Base-by-base conservation (phyloP, 2,329 filamentous ascomycete genomes). In the Xylariaceae sp. region DNA sequence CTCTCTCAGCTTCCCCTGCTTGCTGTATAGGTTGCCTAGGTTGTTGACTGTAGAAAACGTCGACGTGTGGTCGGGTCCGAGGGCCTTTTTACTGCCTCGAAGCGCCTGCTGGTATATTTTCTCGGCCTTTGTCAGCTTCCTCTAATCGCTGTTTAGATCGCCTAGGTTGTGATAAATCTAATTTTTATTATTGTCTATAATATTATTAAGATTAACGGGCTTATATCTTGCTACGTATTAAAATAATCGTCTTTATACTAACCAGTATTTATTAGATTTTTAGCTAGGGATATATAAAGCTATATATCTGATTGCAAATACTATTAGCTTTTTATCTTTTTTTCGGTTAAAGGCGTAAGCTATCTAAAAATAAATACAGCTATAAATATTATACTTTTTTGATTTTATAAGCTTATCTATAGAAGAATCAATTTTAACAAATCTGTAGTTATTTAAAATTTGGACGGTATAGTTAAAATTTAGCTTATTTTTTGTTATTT, bases 151-250 rank as follows among this genome's bases (percentile, higher is more conserved):
- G 38, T 64, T 67, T 44, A 67, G 53, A 17, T 33, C 6, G 6
- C 61, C 61, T 20, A 69, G 47, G 25, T 60, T 59, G 22, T 60
- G 42, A 39, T 62, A 36, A 20, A 39, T 36, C 42, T 39, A 45
- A 22, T 14, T 22, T 2, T 6, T 12, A 2, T 40, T 35, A 3
- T 43, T 3, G 23, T 45, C 11, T 32, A 22, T 29, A 3, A 40
- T 21, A 12, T 2, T 17, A 19, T 40, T n/a, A 3, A 39, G n/a
- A n/a, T 33, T 37, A 11, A 6, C 20, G 1, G 16, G 2, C 4
- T n/a, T 29, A 8, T 22, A 37, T 44, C 16, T 42, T 33, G 6
- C 22, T 4, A 42, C 45, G 23, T 50, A 39, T n/a, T 37, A 21
- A 22, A 50, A 17, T 20, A 48, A 23, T 39, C 39, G 35, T 22